Conservation (phyloP, 306 rosid genomes). For the Vicia faba region DNA sequence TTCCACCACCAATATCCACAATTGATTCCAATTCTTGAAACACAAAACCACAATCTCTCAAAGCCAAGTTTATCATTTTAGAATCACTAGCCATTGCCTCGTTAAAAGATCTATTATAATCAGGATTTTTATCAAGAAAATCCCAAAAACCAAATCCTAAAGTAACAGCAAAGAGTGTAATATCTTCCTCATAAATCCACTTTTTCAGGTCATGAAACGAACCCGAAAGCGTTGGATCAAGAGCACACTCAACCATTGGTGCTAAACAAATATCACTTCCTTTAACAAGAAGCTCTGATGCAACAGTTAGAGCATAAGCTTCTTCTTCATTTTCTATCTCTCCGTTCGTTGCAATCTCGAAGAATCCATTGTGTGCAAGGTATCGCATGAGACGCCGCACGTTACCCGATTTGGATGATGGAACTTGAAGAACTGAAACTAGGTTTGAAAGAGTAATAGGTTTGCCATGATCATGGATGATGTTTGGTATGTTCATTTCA, state of each 20-base stretch:
- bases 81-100: constrained; percentile 55
- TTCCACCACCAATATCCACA: constrained; percentile 47
- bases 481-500: constrained; percentile 37
- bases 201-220: constrained; percentile 29
- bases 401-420: constrained; percentile 8
- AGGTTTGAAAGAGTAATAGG: constrained; percentile 26
- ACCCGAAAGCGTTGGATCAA: not conserved
- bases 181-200: constrained; percentile 40
- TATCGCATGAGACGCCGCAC: constrained; percentile 41
- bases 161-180: constrained; percentile 23
- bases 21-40: constrained; percentile 45
- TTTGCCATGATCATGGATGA: constrained; percentile 39
- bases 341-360: not conserved
- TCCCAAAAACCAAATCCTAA: constrained; percentile 41
- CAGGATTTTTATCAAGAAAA: constrained; percentile 19
- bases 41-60: constrained; percentile 38
- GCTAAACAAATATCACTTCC: constrained; percentile 31
- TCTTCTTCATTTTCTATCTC: constrained; percentile 20
- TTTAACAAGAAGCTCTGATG: constrained; percentile 41
- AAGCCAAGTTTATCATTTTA: constrained; percentile 37
- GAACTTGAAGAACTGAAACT: constrained; percentile 40
- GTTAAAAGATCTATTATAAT: constrained; percentile 26
- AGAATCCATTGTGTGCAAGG: constrained; percentile 47
- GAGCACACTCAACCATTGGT: constrained; percentile 12
- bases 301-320: constrained; percentile 43